Base-by-base conservation (phyloP, 768 basidiomycete genomes). In the Rhodosporidiobolus sp. region DNA sequence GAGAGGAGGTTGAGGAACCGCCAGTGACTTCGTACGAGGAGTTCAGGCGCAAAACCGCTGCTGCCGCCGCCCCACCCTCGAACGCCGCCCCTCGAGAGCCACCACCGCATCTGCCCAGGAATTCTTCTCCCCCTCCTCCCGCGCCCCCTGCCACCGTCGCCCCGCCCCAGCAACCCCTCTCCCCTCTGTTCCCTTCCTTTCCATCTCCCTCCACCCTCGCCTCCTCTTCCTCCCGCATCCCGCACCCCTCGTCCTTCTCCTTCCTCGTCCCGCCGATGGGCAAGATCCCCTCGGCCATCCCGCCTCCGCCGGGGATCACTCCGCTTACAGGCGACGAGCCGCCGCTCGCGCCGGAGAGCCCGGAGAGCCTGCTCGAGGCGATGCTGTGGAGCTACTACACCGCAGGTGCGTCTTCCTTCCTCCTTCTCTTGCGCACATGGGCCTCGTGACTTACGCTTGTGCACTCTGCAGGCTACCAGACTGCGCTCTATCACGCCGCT, bases 381-480 rank as follows among this genome's bases (percentile, higher is more conserved):
- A 60, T 60, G 20, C 24, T 75, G 45, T 75, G 74, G 74, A 58
- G 58, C 32, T 75, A 60, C 59, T 75, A 71, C 30, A 75, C 67
- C 28, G 71, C 63, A 7, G 61, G 57, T 59, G 38, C 28, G 43
- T 60, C 17, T 4, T 4, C 28, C 20, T 56, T n/a, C 19, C 12
- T 45, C 2, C 46, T 46, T 38, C 4, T 22, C 24, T 10, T 11
- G 5, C 19, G 20, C 10, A 7, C 1, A 49, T 26, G 30, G 26
- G 28, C 28, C 10, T 56, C n/a, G 7, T 46, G 16, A 2, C 7
- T 53, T 28, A 34, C 28, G 6, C 14, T 43, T 19, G 22, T 38
- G 16, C 34, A 3, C 34, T 52, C 50, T 22, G 58, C 65, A n/a
- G 74, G 74, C 3, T 75, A 75, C 56, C 69, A 75, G 61, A 75